Conservation (phyloP, 805 yeast genomes). For the Wickerhamiella bombiphila region DNA sequence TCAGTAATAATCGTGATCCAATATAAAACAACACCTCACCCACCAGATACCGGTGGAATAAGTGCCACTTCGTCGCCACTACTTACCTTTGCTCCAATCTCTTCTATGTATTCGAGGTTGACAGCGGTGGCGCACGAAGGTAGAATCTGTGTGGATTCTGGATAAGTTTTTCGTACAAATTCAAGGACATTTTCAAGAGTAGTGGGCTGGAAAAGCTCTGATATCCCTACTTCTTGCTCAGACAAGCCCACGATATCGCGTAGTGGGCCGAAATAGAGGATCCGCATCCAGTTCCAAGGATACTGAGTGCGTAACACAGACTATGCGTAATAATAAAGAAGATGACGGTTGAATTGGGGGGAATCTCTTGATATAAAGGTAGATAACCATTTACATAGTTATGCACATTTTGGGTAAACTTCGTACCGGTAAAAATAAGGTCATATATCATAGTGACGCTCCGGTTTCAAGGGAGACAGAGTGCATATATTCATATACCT, state of each 20-base stretch:
- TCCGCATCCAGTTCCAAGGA: background rate
- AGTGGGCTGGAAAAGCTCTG: background rate
- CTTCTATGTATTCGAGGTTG: slow-evolving; percentile 16
- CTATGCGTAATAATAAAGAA: too few relatives aligned
- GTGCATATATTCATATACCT: too few relatives aligned
- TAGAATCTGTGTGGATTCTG: slow-evolving; percentile 9
- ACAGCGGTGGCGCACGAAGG: slow-evolving; percentile 17
- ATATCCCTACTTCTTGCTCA: slow-evolving; percentile 5
- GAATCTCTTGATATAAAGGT: too few relatives aligned
- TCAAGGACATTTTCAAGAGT: slow-evolving; percentile 3
- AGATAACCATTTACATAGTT: too few relatives aligned
- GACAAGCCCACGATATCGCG: slow-evolving; percentile 12
- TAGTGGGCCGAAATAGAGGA: slow-evolving; percentile 20
- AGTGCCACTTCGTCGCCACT: slow-evolving; percentile 18
- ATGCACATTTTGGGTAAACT: too few relatives aligned
- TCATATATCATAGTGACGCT: too few relatives aligned
- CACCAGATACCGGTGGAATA: slow-evolving; percentile 22
- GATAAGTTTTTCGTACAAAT: slow-evolving; percentile 9
- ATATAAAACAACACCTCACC: too few relatives aligned
- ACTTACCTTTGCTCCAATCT: slow-evolving; percentile 3
- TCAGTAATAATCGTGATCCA: too few relatives aligned
- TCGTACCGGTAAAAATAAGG: too few relatives aligned
- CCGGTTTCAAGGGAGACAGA: too few relatives aligned
- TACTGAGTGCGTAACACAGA: background rate
- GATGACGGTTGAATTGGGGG: too few relatives aligned